Base-by-base conservation (phyloP, 2,329 filamentous ascomycete species). In the Colletotrichum sp. region DNA sequence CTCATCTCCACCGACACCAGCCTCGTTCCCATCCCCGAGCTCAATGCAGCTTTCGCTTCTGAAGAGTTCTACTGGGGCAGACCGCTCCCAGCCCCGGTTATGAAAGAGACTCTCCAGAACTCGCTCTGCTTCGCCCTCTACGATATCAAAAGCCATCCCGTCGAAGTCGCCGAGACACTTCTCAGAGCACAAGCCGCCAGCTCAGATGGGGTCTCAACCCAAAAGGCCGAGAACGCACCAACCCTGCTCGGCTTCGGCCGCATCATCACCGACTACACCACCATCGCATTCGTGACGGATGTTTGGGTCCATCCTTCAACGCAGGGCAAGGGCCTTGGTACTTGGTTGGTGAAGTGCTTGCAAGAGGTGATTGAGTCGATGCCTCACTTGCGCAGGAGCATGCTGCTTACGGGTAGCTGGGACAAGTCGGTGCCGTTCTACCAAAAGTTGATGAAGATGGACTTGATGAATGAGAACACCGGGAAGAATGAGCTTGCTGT, bases 181-280 rank as follows among this genome's bases (percentile, higher is more conserved):
- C 69, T 64, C 12, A 52, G 39, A n/a, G 57, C 39, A 15, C 8
- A 29, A 39, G 32, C 34, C n/a, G 34, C 62, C 34, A 16, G 8
- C 34, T 25, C 55, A 22, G 55, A 59, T 19, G 25, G 6, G 8
- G 15, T 16, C 4, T 19, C 34, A 12, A 64, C 62, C 30, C 29
- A 1, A 16, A 16, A n/a, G 6, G 29, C 27, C 22, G 11, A 16
- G 3, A 16, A 32, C 11, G 9, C 30, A 8, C 19, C 59, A 34
- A 30, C 8, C 0, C n/a, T 36, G 27, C 27, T 94, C 65, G 92
- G 92, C 1, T 87, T 93, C 72, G 89, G 89, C 2, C 88, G 94
- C 39, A 83, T 94, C n/a, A 86, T 95, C 68, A 95, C 93, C 11
- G 94, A 95, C 83, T 89, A 90, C 79, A 88, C 92, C 63, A 93